Evolutionary conservation across 352 stramenopile species (phyloP).

Genomic region (Globisporangium abappressorium): DNA sequence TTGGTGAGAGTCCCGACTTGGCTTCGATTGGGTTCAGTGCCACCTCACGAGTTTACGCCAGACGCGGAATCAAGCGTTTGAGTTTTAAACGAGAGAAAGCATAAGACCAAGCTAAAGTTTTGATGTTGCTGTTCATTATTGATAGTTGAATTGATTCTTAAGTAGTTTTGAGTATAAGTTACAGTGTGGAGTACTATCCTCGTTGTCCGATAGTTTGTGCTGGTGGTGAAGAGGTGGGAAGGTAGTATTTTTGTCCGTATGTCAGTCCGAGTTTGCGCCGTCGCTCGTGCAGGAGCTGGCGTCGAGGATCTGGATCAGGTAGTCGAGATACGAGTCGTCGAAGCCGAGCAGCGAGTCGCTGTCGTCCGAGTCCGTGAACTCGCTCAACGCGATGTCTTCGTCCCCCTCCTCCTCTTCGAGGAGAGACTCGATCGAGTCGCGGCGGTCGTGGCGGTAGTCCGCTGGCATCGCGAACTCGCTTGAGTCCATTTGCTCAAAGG

Average conservation of each 20-base stretch:
- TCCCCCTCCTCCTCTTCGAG: slow-evolving; percentile 17
- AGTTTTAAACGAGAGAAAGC: background rate
- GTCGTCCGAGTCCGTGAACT: slow-evolving; percentile 18
- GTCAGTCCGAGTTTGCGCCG: slow-evolving; percentile 9
- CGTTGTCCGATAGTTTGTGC: background rate
- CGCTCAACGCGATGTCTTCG: background rate
- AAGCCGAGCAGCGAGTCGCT: slow-evolving; percentile 17
- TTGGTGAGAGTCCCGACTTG: background rate
- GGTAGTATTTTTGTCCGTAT: background rate
- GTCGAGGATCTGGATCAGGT: slow-evolving; percentile 16
- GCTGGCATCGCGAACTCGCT: background rate
- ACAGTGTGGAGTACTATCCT: slow-evolving; percentile 4
- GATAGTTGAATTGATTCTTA: background rate
- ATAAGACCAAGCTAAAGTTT: background rate
- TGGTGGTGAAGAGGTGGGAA: background rate
- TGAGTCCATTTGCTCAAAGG: background rate
- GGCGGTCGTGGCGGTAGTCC: slow-evolving; percentile 10
- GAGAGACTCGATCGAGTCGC: slow-evolving; percentile 18
- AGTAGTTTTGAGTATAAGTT: slow-evolving; percentile 3
- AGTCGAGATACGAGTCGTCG: slow-evolving; percentile 15
- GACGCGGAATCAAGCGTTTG: background rate
- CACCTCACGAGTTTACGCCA: background rate
- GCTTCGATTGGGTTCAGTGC: background rate
- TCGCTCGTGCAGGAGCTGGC: slow-evolving; percentile 10
- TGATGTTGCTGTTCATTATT: background rate